Base-by-base conservation (phyloP, 179 eudicot genomes). In the Silene noctiflora region DNA sequence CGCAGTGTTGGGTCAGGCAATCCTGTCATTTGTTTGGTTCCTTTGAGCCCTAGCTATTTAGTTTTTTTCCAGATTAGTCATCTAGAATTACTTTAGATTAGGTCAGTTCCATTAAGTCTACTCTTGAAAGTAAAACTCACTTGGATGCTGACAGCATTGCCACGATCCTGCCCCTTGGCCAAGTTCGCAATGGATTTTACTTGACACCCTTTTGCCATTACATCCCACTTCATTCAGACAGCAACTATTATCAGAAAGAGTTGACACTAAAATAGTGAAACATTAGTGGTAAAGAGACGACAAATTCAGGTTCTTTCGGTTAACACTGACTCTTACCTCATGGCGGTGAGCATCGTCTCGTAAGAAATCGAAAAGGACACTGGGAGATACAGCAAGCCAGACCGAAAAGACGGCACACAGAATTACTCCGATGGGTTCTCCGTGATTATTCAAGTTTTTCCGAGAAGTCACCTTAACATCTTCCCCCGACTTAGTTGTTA, bases 361-460 rank as follows among this genome's bases (percentile, higher is more conserved):
- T 27, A 96, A 81, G 85, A 91, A 96, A 75, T 96, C 92, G 4
- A 96, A 96, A 33, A 96, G 86, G 27, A 69, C 71, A 19, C 73
- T 75, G 5, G 92, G 94, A 73, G 97, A 88, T 22, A 93, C 87
- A 0, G 99, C 96, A 80, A 96, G 82, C 98, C 98, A 96, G 0
- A 88, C 91, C 53, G 96, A 91, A 33, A 93, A 88, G 75, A 89
- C 97, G 0, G 91, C 96, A 69, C 91, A 93, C 14, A 93, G 44
- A 69, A 96, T 96, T 46, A 90, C 85, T 76, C 99, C 99, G 8
- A 87, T 86, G 55, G 97, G 99, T 83, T 93, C 99, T 65, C 96
- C 91, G 4, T 94, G 97, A 75, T 96, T 97, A 27, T 90, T 93
- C 51, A 90, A 60, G 87, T 96, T 96, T 81, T 91, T 96, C 76